phyloP scores from a whole-genome alignment of 192 early-diverging fungal species.

The Mortierella antarctica region DNA sequence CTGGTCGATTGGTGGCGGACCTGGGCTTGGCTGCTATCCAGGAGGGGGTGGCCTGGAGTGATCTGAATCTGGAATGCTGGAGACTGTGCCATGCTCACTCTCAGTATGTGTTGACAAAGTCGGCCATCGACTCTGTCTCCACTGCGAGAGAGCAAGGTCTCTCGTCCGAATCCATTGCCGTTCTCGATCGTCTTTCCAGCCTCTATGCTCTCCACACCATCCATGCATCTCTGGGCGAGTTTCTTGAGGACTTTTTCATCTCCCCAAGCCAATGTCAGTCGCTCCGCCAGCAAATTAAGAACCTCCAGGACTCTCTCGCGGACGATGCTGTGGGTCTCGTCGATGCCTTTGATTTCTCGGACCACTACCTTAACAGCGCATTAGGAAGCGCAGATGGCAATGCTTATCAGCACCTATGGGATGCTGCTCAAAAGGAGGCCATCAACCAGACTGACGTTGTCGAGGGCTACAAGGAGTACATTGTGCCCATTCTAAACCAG shows the following conservation, averaged over 20 bases:
- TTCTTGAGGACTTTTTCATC: slow-evolving; percentile 58
- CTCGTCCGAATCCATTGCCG: slow-evolving; percentile 21
- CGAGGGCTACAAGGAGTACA: slow-evolving; percentile 61
- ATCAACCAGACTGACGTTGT: slow-evolving; percentile 66
- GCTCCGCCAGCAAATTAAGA: slow-evolving; percentile 60
- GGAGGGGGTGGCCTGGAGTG: slow-evolving; percentile 70
- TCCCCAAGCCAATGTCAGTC: slow-evolving; percentile 55
- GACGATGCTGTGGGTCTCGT: slow-evolving; percentile 76
- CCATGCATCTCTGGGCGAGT: slow-evolving; percentile 58
- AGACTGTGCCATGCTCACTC: slow-evolving; percentile 77
- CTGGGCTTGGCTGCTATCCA: slow-evolving; percentile 64
- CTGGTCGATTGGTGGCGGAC: slow-evolving; percentile 68
- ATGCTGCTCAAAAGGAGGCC: slow-evolving; percentile 72
- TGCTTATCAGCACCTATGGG: slow-evolving; percentile 76
- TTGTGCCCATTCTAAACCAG: slow-evolving; percentile 44
- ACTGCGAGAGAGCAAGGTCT: slow-evolving; percentile 9
- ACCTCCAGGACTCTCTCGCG: slow-evolving; percentile 62
- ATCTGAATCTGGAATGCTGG: slow-evolving; percentile 78
- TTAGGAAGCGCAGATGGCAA: slow-evolving; percentile 75
- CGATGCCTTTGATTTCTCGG: slow-evolving; percentile 80
- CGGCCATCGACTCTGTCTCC: slow-evolving; percentile 65
- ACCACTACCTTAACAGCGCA: slow-evolving; percentile 73
- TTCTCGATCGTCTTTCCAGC: slow-evolving; percentile 47
- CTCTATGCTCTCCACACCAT: slow-evolving; percentile 60
- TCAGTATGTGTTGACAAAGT: slow-evolving; percentile 74